Percentiles rank a stretch among this genome's conserved stretches.
phyloP scores from a whole-genome alignment of 768 basidiomycete species.

The Rhizopogon vulgaris region DNA sequence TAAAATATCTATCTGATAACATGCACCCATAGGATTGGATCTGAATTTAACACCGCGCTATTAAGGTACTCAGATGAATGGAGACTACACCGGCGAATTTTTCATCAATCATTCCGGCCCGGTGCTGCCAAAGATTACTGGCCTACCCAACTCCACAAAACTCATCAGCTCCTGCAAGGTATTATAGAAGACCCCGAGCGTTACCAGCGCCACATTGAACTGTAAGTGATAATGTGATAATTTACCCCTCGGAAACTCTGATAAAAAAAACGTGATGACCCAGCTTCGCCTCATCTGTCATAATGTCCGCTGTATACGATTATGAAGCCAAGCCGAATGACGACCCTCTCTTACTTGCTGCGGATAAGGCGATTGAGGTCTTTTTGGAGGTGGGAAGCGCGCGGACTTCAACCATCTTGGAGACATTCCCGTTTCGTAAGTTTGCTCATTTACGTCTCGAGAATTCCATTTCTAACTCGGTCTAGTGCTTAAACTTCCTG shows the following conservation, averaged over 20 bases:
- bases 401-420: conserved; percentile 20
- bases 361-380: conserved; percentile 22
- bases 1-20: neutral
- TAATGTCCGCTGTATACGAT: conserved; percentile 28
- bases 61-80: conserved; percentile 25
- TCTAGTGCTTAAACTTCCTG: conserved; percentile 23
- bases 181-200: conserved; percentile 18
- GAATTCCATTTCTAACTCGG: conserved; percentile 8
- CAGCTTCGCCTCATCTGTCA: conserved; percentile 27
- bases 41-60: conserved; percentile 25
- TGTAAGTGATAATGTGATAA: conserved; percentile 15
- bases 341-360: conserved; percentile 23
- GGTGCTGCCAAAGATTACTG: conserved; percentile 19
- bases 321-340: conserved; percentile 22
- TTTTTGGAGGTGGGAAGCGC: conserved; percentile 20
- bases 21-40: conserved; percentile 15
- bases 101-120: conserved; percentile 26
- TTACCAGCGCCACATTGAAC: conserved; percentile 23
- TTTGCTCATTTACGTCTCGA: conserved; percentile 6
- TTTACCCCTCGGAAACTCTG: neutral
- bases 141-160: conserved; percentile 23
- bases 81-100: conserved; percentile 26
- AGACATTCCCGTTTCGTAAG: conserved; percentile 28
- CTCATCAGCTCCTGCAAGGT: conserved; percentile 16
- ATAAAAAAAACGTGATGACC: neutral